Evolutionary conservation across 495 filamentous ascomycete genomes (phyloP).

Genomic region (Neurospora cerealis): DNA sequence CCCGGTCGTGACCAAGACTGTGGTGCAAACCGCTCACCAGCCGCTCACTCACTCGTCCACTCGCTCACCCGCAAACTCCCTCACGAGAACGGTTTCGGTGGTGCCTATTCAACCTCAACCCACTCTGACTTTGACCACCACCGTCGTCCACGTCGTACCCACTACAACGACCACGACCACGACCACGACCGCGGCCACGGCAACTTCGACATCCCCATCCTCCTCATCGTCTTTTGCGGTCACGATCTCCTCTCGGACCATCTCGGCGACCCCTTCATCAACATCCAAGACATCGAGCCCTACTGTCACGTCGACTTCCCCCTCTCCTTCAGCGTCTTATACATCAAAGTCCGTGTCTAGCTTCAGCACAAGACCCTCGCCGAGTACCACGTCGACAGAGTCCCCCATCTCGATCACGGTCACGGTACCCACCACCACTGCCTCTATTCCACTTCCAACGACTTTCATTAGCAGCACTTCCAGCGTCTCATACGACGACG

Average conservation of each 20-base stretch:
- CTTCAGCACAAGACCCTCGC: not conserved
- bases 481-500: constrained; percentile 19
- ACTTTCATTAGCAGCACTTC: constrained; percentile 2
- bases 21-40: constrained; percentile 6
- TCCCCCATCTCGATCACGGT: not conserved
- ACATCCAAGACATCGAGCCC: not conserved
- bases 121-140: constrained; percentile 5
- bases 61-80: not conserved
- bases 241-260: not conserved
- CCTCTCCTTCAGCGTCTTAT: constrained; percentile 6
- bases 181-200: not conserved
- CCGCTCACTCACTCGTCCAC: not conserved
- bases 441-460: constrained; percentile 1
- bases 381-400: not conserved
- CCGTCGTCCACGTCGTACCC: not conserved
- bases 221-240: not conserved
- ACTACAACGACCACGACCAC: not conserved
- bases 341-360: constrained; percentile 14
- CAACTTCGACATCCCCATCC: not conserved
- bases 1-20: constrained; percentile 9
- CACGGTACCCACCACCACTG: not conserved
- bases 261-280: constrained; percentile 2
- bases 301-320: not conserved
- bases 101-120: constrained; percentile 8
- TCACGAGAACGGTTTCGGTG: constrained; percentile 4